Conservation (phyloP, 768 basidiomycete genomes). For the Macrolepiota albuminosa region DNA sequence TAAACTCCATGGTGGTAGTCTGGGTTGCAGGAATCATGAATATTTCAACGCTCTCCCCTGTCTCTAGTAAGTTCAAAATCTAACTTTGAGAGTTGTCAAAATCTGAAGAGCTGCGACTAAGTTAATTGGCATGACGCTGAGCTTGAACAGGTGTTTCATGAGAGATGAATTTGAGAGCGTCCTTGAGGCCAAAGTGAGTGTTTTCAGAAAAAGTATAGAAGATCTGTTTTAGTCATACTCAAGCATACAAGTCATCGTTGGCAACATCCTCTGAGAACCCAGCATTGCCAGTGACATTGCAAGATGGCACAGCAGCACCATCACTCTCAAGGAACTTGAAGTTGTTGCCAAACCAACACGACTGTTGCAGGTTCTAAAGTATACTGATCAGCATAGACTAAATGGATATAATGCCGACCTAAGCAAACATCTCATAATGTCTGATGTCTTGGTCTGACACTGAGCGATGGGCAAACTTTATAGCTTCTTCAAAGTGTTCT, state of each 20-base stretch:
- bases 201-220: slow-evolving; percentile 9
- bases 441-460: slow-evolving; percentile 96
- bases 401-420: slow-evolving; percentile 37
- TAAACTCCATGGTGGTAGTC: too few species aligned
- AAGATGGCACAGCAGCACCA: slow-evolving; percentile 28
- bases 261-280: slow-evolving; percentile 76
- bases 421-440: slow-evolving; percentile 97
- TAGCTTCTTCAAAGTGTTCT: slow-evolving; percentile 98
- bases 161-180: slow-evolving; percentile 58
- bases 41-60: too few species aligned
- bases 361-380: slow-evolving; percentile 81
- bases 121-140: slow-evolving; percentile 51
- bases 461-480: slow-evolving; percentile 95
- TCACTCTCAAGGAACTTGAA: slow-evolving; percentile 96
- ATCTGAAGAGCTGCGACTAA: slow-evolving; percentile 62
- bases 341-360: slow-evolving; percentile 86
- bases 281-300: slow-evolving; percentile 50
- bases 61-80: too few species aligned
- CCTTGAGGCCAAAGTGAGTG: slow-evolving; percentile 37
- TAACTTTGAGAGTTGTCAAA: too few species aligned
- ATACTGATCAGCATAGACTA: slow-evolving; percentile 6
- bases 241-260: slow-evolving; percentile 93
- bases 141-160: slow-evolving; percentile 55
- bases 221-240: slow-evolving; percentile 14
- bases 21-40: too few species aligned